phyloP scores from a whole-genome alignment of 192 early-diverging fungal genomes.

The Allomyces arbusculus region DNA sequence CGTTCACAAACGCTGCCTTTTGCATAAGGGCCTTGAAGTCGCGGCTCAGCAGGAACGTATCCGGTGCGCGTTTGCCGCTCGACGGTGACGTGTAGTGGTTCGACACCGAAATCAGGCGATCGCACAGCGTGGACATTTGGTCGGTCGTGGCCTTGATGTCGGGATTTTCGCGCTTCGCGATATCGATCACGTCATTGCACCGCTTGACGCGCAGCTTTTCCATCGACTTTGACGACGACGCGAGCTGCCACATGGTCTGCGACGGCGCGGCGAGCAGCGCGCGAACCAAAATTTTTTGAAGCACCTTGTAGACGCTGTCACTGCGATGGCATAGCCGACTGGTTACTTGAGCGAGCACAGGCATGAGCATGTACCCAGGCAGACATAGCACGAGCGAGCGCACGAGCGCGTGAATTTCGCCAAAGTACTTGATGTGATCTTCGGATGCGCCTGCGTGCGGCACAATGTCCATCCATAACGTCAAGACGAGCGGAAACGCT shows the following conservation, averaged over 20 bases:
- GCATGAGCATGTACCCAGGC: constrained; percentile 51
- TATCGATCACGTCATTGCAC: constrained; percentile 44
- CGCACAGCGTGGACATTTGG: not conserved
- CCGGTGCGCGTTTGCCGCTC: no score
- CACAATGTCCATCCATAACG: constrained; percentile 63
- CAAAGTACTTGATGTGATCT: constrained; percentile 22
- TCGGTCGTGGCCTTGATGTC: not conserved
- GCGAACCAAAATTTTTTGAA: constrained; percentile 46
- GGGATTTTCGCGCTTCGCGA: no score
- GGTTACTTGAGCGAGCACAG: constrained; percentile 66
- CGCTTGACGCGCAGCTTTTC: constrained; percentile 34
- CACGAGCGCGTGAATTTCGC: constrained; percentile 26
- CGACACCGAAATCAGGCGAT: not conserved
- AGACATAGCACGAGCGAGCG: constrained; percentile 28
- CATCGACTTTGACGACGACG: constrained; percentile 50
- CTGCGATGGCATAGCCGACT: constrained; percentile 65
- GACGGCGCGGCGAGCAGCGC: constrained; percentile 55
- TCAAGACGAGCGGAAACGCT: constrained; percentile 63
- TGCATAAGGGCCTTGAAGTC: not conserved
- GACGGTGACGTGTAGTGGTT: not conserved
- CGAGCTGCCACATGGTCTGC: constrained; percentile 73
- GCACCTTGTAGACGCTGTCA: constrained; percentile 32
- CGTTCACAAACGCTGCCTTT: no score
- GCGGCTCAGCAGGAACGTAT: not conserved
- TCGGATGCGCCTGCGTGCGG: constrained; percentile 2